Evolutionary conservation across 768 basidiomycete species (phyloP), one percentile per base, ranked within the genome.

Genomic region (Calocera viscosa): DNA sequence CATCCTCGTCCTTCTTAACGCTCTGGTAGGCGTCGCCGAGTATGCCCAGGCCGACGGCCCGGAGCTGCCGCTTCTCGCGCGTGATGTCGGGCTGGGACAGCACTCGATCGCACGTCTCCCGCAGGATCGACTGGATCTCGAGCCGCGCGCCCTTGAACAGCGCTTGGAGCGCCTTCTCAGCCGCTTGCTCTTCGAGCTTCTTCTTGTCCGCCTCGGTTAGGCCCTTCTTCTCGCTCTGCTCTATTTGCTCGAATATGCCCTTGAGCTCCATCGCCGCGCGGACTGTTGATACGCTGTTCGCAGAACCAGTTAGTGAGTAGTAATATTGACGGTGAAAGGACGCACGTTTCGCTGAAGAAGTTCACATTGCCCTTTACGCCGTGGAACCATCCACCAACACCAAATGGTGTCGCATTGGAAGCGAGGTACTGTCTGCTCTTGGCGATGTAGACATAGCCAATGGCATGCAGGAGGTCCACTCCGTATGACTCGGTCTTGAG

Each of bases 131-230:
- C 73, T 95, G 91, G 65, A 94, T 83, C 74, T 95, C 92, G 30
- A 95, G 86, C 75, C 94, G 94, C 19, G 92, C 86, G 2, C 92
- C 92, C 81, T 94, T 94, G 83, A 94, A 94, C 33, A 94, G 77
- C 0, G 92, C 91, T 71, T 92, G 90, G 0, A 94, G 75, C 14
- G 91, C 93, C 73, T 94, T 94, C 79, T 94, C 92, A 0, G 93
- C 92, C 0, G 93, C 93, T 72, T 92, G 89, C 71, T 94, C 93
- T 73, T 95, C 93, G 0, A 95, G 78, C 67, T 86, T 83, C 73
- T 82, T 85, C 77, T 85, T 87, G 77, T 93, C 90, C 47, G 92
- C 91, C 0, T 87, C 84, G 32, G 78, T 80, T 41, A 93, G 77
- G 0, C 92, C 92, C 1, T 88, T 86, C 72, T 88, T 87, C 75